A percentile compares a stretch with the other conserved stretches of the same genome.
Evolutionary conservation across 768 basidiomycete species (phyloP).

Genomic region (Cystofilobasidium macerans): DNA sequence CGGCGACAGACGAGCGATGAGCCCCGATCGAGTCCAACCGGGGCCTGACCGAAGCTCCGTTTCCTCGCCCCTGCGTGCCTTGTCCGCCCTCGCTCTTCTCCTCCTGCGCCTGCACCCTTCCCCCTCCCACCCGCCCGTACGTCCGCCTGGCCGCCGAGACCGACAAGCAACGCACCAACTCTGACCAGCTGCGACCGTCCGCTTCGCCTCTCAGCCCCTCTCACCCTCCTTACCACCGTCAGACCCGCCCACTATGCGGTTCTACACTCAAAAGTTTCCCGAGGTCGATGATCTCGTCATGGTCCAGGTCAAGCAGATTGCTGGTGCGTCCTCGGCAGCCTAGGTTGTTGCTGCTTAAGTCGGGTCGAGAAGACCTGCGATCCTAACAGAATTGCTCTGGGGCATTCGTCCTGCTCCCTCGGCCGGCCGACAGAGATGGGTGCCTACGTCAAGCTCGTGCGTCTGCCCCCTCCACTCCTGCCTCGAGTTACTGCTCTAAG

Average conservation of each 20-base stretch:
- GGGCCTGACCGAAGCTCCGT: too few species aligned
- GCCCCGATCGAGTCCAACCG: too few species aligned
- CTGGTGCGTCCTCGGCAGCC: not conserved
- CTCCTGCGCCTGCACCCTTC: too few species aligned
- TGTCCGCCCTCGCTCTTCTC: too few species aligned
- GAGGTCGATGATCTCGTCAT: conserved; percentile 98
- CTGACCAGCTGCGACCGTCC: not conserved
- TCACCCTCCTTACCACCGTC: not conserved
- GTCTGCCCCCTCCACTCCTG: conserved; percentile 39
- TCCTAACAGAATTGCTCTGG: too few species aligned
- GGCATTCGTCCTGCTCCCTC: not conserved
- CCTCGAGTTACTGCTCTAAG: too few species aligned
- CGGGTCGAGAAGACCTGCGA: too few species aligned
- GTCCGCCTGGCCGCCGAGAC: not conserved
- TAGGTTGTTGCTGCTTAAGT: not conserved
- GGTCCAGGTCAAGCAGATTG: conserved; percentile 96
- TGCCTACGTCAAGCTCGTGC: conserved; percentile 91
- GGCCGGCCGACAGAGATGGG: conserved; percentile 76
- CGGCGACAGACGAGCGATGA: too few species aligned
- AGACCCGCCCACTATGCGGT: conserved; percentile 52
- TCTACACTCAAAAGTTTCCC: conserved; percentile 85
- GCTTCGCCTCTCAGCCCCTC: too few species aligned
- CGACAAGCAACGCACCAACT: not conserved
- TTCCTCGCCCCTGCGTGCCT: too few species aligned
- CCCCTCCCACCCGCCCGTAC: not conserved